Conservation (phyloP, 2,329 filamentous ascomycete genomes). For the Penicillium sp. region DNA sequence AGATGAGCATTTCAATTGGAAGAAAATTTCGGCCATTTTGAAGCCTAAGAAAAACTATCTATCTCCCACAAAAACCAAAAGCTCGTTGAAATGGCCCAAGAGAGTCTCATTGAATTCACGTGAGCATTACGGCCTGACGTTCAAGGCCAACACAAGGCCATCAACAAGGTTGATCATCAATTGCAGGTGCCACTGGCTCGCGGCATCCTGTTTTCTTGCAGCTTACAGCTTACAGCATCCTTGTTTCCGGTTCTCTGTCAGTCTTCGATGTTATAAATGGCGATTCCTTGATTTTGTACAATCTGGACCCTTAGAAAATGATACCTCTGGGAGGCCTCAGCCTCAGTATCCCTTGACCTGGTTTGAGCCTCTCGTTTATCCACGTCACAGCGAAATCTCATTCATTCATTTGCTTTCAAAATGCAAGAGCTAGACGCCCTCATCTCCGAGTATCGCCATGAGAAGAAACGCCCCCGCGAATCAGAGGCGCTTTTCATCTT, state of each 20-base stretch:
- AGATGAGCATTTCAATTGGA: no score
- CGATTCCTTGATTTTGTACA: neutral
- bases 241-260: neutral
- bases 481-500: slow-evolving; percentile 66
- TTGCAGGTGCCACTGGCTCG: slow-evolving; percentile 11
- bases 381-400: neutral
- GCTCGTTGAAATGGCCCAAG: neutral
- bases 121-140: neutral
- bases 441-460: slow-evolving; percentile 59
- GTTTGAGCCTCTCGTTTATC: slow-evolving; percentile 1
- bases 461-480: slow-evolving; percentile 56
- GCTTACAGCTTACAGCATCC: neutral
- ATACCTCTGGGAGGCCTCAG: slow-evolving; percentile 8
- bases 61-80: neutral
- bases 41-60: no score
- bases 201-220: neutral
- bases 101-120: neutral
- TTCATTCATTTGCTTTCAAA: slow-evolving; percentile 20
- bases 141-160: neutral
- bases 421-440: slow-evolving; percentile 56
- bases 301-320: slow-evolving; percentile 13
- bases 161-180: slow-evolving; percentile 21
- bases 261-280: slow-evolving; percentile 11
- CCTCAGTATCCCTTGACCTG: neutral
- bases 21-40: no score